These are phyloP conservation scores for Yamadazyma kitorensis DNA, from an alignment of 805 yeast genomes.

Conservation along the genomic window DNA sequence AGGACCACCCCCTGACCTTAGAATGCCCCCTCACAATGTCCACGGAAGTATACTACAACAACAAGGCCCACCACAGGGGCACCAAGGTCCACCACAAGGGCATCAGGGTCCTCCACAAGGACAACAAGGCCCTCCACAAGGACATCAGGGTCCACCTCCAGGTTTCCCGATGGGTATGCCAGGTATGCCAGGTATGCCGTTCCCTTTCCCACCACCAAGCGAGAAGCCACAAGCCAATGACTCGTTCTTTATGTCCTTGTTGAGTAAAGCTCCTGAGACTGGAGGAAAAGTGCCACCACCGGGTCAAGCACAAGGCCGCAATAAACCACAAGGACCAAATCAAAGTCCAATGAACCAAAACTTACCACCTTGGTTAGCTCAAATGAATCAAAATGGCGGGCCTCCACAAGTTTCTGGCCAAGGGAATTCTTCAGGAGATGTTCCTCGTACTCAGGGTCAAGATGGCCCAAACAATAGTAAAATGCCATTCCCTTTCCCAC, in stretches of 20 bases:
- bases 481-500: conserved; percentile 15
- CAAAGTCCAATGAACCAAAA: conserved; percentile 2
- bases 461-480: conserved; percentile 7
- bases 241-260: conserved; percentile 46
- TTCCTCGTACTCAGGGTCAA: conserved; percentile 8
- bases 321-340: conserved; percentile 11
- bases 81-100: conserved; percentile 9
- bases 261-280: conserved; percentile 19
- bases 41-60: no score
- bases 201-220: conserved; percentile 4
- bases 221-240: conserved; percentile 26
- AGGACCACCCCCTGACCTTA: conserved; percentile 8
- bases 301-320: conserved; percentile 1
- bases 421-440: no score
- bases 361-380: conserved; percentile 5
- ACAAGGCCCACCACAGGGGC: conserved; percentile 13
- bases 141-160: conserved; percentile 8
- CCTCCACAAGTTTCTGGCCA: no score
- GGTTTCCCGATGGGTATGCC: conserved; percentile 7
- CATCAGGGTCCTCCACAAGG: no score
- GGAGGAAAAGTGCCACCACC: conserved; percentile 7
- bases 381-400: conserved; percentile 1
- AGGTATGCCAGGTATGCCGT: conserved; percentile 1
- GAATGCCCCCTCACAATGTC: no score
- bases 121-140: conserved; percentile 1